Conservation (phyloP, 176 grass and related monocot genomes). For the Aegilops sharonensis region DNA sequence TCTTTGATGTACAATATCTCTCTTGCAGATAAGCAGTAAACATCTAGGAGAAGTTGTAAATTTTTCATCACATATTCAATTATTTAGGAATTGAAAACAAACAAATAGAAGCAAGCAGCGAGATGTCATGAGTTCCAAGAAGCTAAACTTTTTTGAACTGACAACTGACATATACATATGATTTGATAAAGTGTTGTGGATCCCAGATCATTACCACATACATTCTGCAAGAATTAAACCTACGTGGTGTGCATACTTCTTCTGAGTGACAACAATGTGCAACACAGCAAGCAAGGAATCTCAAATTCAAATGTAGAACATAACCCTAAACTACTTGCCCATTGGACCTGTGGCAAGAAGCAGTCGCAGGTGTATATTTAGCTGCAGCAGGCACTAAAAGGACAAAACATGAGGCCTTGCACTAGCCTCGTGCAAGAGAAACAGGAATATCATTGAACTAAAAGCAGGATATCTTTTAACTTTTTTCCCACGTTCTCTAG, state of each 20-base stretch:
- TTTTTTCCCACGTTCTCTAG: slow-evolving; percentile 67
- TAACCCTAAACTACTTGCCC: background rate
- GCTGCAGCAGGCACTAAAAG: background rate
- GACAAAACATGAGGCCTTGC: background rate
- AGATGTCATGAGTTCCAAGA: background rate
- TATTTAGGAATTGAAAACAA: slow-evolving; percentile 8
- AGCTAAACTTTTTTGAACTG: background rate
- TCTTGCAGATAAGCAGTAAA: slow-evolving; percentile 22
- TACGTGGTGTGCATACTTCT: background rate
- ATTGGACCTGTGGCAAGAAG: background rate
- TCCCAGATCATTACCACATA: slow-evolving; percentile 16
- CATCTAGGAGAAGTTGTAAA: background rate
- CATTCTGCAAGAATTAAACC: slow-evolving; percentile 5
- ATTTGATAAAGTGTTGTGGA: background rate
- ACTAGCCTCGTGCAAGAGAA: slow-evolving; percentile 10
- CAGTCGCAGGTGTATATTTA: background rate
- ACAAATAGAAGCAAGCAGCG: slow-evolving; percentile 19
- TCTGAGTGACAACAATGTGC: background rate
- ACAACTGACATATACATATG: background rate
- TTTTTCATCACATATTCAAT: slow-evolving; percentile 5
- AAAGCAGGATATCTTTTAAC: slow-evolving; percentile 89
- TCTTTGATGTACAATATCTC: background rate
- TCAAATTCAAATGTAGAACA: background rate
- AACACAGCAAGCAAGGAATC: background rate
- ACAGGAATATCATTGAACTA: background rate